Evolutionary conservation across 2,329 filamentous ascomycete species (phyloP), one percentile per base, ranked within the genome.

Genomic region (Myriosclerotinia curreyana): DNA sequence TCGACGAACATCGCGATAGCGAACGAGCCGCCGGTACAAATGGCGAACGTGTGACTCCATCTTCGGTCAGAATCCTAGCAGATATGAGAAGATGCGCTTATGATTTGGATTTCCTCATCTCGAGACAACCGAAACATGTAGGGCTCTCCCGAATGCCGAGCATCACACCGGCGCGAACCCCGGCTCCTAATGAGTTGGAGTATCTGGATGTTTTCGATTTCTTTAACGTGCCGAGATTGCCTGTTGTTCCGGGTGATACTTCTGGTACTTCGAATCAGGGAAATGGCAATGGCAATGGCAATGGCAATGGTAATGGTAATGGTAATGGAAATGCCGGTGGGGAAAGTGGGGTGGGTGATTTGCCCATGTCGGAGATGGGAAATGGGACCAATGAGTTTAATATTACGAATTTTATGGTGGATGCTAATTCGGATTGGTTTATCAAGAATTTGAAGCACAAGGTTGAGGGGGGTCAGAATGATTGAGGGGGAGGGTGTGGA

Each of bases 151-250:
- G 82, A 3, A 70, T 83, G 52, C 78, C 81, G 3, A 83, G 80
- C 69, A 77, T 80, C 28, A 87, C 86, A 0, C 85, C 86, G 1
- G 83, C 84, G 1, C 83, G 86, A 67, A 89, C 87, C 38, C 90
- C 91, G 0, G 89, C 86, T 12, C 84, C 89, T 1, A 91, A 95
- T 69, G 92, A 96, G 72, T 80, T 96, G 4, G 93, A 96, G 74
- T 96, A 96, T 74, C 80, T 96, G 3, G 92, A 96, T 71, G 90
- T 96, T 0, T 96, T 97, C 74, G 91, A 95, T 71, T 96, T 96
- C 74, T 97, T 96, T 81, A 96, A 96, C 74, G 86, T 96, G 64
- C 93, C 93, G 0, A 81, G 92, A 22, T 78, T 96, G 31, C 83
- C 84, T 0, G 76, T 83, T 28, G 78, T 78, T 38, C 20, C 72